Evolutionary conservation across 2,329 filamentous ascomycete genomes (phyloP), one percentile per base, ranked within the genome.

Genomic region (Diaporthe capsici): DNA sequence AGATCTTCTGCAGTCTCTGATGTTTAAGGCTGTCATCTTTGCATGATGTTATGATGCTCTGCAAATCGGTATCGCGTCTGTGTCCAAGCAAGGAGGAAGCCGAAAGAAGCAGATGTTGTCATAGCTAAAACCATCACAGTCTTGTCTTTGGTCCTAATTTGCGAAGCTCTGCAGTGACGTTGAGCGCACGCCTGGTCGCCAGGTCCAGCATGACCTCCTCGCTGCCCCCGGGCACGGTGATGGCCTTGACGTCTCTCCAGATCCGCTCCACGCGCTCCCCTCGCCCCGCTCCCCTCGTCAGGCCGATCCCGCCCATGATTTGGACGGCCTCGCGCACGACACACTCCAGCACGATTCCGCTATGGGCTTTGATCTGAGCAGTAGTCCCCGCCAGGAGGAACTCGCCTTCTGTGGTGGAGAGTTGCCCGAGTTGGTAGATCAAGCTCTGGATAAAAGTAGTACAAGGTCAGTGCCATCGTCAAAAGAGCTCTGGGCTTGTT

Each of bases 391-490:
- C 76, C 10, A 80, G 81, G 78, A 82, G 80, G 81, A 60, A 85
- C 79, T 61, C 76, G 25, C 72, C 75, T 55, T 78, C 78, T 3
- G 72, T 34, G 7, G 72, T 58, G 25, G 76, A 65, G 4, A 76
- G 34, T n/a, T 73, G 42, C 12, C 71, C 72, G 47, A 88, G 85
- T 47, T 89, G 83, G 58, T 88, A 87, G 15, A 88, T 88, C 4
- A 91, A 25, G 34, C 74, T 77, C 74, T 76, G 75, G 4, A 25
- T 0, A 7, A 37, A 9, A 63, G 63, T 5, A 72, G 60, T 20
- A 15, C 22, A 39, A 5, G 15, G 34, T 37, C 34, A 44, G 9
- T 15, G 12, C 22, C 34, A 22, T 44, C n/a, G 4, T 60, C 15
- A 22, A 9, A 4, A 34, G 57, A 13, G 4, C 4, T 60, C 28